phyloP scores from a whole-genome alignment of 2,329 filamentous ascomycete species.

The Hypomyces perniciosus region DNA sequence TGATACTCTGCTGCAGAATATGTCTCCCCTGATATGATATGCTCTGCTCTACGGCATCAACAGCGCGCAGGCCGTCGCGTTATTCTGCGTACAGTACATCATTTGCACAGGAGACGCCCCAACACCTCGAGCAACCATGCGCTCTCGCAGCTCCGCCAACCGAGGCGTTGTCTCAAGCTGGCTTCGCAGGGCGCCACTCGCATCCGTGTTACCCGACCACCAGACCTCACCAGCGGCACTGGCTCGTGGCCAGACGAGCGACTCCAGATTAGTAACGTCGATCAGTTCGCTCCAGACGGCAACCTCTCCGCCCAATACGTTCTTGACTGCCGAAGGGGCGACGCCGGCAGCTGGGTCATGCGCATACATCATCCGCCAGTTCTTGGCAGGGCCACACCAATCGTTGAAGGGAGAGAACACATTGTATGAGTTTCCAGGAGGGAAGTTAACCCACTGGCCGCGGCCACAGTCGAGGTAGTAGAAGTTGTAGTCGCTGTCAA shows the following conservation, averaged over 20 bases:
- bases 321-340: constrained; percentile 51
- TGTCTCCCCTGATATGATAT: not conserved
- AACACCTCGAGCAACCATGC: constrained; percentile 64
- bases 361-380: constrained; percentile 74
- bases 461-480: constrained; percentile 83
- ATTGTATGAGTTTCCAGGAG: constrained; percentile 44
- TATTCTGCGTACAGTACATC: constrained; percentile 10
- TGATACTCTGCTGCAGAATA: not conserved
- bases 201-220: constrained; percentile 68
- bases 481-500: constrained; percentile 70
- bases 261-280: constrained; percentile 69
- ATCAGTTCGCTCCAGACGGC: constrained; percentile 78
- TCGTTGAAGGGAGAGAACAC: constrained; percentile 63
- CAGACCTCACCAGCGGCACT: constrained; percentile 71
- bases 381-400: constrained; percentile 76
- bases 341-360: constrained; percentile 68
- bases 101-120: constrained; percentile 49
- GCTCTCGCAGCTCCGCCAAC: constrained; percentile 69
- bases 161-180: constrained; percentile 64
- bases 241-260: constrained; percentile 70
- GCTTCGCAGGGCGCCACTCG: constrained; percentile 60
- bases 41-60: not conserved
- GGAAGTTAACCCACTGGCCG: constrained; percentile 72
- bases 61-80: constrained; percentile 5
- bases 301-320: constrained; percentile 75